Evolutionary conservation across 2,329 filamentous ascomycete species (phyloP).

Genomic region (Phaeoacremonium minimum): DNA sequence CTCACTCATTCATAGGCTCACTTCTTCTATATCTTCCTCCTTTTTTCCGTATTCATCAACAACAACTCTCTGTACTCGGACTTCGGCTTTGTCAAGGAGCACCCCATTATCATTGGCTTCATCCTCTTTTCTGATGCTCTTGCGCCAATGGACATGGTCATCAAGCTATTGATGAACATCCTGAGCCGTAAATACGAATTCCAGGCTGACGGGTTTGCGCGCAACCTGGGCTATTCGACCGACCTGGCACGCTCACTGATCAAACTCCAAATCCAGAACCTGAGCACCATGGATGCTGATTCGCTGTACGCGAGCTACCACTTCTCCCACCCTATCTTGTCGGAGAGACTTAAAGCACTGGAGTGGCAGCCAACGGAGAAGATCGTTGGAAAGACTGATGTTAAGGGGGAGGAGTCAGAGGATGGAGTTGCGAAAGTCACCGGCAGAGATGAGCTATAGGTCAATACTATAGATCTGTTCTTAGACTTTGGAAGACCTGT

Average conservation of each 20-base stretch:
- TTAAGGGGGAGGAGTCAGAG: conserved; percentile 19
- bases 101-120: conserved; percentile 95
- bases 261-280: conserved; percentile 96
- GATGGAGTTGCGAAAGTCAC: conserved; percentile 61
- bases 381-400: conserved; percentile 32
- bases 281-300: conserved; percentile 98
- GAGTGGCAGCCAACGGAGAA: conserved; percentile 69
- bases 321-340: conserved; percentile 94
- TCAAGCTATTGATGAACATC: conserved; percentile 95
- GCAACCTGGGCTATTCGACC: conserved; percentile 74
- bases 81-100: conserved; percentile 80
- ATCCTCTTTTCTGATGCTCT: conserved; percentile 97
- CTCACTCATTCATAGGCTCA: conserved; percentile 63
- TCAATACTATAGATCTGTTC: too few relatives aligned
- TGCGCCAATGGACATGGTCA: conserved; percentile 86
- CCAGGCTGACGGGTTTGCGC: conserved; percentile 88
- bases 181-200: conserved; percentile 94
- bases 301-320: conserved; percentile 98
- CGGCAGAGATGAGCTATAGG: conserved; percentile 69
- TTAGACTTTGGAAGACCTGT: too few relatives aligned
- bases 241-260: conserved; percentile 86
- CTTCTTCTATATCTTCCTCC: conserved; percentile 91
- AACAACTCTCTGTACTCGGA: conserved; percentile 86
- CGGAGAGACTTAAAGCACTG: conserved; percentile 86
- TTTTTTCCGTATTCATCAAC: conserved; percentile 97